Evolutionary conservation across 495 filamentous ascomycete genomes (phyloP).

Genomic region (Thermothielavioides terrestris): DNA sequence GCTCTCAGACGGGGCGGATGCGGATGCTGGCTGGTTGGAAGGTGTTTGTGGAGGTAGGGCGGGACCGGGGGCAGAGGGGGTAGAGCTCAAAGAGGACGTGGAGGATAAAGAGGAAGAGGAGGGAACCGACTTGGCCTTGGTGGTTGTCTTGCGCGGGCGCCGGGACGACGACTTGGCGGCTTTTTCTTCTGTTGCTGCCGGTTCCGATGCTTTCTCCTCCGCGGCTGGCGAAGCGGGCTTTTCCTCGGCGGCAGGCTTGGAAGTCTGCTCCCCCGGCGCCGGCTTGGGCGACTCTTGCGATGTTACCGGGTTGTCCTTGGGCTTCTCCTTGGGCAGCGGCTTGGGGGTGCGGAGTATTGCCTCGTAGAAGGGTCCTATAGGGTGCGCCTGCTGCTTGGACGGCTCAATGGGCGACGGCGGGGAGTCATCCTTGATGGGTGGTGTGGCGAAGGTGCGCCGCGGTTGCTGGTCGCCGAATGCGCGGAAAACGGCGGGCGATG

Average conservation of each 20-base stretch:
- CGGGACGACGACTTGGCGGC: slow-evolving; percentile 27
- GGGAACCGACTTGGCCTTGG: slow-evolving; percentile 27
- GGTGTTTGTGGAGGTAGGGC: slow-evolving; percentile 26
- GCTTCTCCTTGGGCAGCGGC: slow-evolving; percentile 23
- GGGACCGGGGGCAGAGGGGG: slow-evolving; percentile 4
- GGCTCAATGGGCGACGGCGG: slow-evolving; percentile 14
- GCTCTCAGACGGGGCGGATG: slow-evolving; percentile 9
- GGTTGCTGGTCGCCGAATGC: slow-evolving; percentile 12
- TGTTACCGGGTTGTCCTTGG: slow-evolving; percentile 20
- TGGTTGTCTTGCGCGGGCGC: slow-evolving; percentile 13
- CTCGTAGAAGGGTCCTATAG: slow-evolving; percentile 36
- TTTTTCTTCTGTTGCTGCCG: slow-evolving; percentile 16
- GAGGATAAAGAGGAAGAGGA: slow-evolving; percentile 21
- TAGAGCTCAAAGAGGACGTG: slow-evolving; percentile 14
- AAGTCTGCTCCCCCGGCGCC: not conserved
- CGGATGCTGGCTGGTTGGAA: slow-evolving; percentile 24
- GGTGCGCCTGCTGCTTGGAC: slow-evolving; percentile 25
- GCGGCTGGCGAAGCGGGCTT: slow-evolving; percentile 14
- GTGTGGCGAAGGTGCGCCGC: slow-evolving; percentile 19
- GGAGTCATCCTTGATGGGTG: slow-evolving; percentile 1
- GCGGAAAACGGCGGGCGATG: slow-evolving; percentile 17
- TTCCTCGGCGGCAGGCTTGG: slow-evolving; percentile 14
- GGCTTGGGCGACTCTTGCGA: slow-evolving; percentile 10
- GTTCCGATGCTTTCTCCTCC: slow-evolving; percentile 28
- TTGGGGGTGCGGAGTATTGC: slow-evolving; percentile 36